Evolutionary conservation across 345 rosid genomes (phyloP).

Genomic region (Gossypium stocksii): DNA sequence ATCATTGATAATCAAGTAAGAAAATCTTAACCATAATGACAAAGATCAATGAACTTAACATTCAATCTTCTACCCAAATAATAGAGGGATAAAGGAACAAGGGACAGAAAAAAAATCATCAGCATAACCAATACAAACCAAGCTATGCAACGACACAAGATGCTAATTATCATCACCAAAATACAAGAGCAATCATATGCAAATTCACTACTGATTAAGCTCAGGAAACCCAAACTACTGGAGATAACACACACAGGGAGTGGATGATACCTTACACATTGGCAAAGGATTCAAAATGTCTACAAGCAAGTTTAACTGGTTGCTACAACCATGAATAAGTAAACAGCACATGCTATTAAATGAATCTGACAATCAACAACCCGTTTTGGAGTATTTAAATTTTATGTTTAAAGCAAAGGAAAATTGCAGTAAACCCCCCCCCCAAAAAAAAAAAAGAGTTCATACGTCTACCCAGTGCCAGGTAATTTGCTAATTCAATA

Average conservation of each 20-base stretch:
- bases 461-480: not conserved
- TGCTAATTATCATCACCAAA: not conserved
- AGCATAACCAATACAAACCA: not conserved
- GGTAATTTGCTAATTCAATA: not conserved
- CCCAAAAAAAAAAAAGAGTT: too few species aligned
- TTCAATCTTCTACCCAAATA: not conserved
- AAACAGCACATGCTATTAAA: not conserved
- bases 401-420: not conserved
- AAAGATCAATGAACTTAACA: not conserved
- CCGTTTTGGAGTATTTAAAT: too few species aligned
- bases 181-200: not conserved
- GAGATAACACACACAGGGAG: not conserved
- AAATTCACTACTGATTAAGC: not conserved
- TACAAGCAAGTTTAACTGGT: not conserved
- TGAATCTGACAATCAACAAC: too few species aligned
- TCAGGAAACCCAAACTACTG: not conserved
- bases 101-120: not conserved
- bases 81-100: not conserved
- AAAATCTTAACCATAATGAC: not conserved
- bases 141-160: not conserved
- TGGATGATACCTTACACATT: not conserved
- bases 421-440: not conserved
- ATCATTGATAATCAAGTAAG: not conserved
- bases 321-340: not conserved
- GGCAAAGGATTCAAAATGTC: not conserved